Evolutionary conservation across 352 stramenopile genomes (phyloP).

Genomic region (Lagenidium giganteum): DNA sequence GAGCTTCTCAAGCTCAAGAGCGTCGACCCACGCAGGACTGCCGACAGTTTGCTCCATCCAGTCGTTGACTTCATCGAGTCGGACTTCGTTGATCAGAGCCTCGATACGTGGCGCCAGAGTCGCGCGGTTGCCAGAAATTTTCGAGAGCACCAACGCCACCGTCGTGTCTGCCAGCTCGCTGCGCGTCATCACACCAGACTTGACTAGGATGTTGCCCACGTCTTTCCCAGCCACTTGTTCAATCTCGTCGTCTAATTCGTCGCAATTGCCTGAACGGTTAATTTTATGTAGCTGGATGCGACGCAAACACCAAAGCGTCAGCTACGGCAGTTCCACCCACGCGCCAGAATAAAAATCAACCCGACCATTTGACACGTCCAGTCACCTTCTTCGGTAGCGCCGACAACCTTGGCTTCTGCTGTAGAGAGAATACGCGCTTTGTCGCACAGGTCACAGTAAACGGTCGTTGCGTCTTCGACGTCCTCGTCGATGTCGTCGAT

Average conservation of each 20-base stretch:
- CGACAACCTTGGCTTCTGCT: slow-evolving; percentile 25
- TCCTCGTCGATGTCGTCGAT: slow-evolving; percentile 37
- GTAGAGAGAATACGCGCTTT: slow-evolving; percentile 71
- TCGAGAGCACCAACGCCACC: slow-evolving; percentile 2
- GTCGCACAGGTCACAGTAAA: slow-evolving; percentile 77
- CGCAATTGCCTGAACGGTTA: slow-evolving; percentile 33
- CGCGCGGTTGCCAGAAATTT: background rate
- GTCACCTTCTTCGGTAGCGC: slow-evolving; percentile 18
- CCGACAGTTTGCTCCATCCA: slow-evolving; percentile 66
- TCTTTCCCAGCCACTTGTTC: slow-evolving; percentile 48
- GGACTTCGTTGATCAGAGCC: slow-evolving; percentile 61
- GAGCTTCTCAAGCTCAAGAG: slow-evolving; percentile 72
- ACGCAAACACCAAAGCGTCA: background rate
- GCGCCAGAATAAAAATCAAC: background rate
- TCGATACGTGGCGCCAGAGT: slow-evolving; percentile 30
- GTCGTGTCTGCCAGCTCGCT: slow-evolving; percentile 11
- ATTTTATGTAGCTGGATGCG: slow-evolving; percentile 18
- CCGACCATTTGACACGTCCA: slow-evolving; percentile 59
- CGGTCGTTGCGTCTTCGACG: slow-evolving; percentile 55
- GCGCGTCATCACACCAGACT: too few species aligned
- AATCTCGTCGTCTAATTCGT: slow-evolving; percentile 69
- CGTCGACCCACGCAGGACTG: slow-evolving; percentile 33
- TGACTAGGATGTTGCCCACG: too few species aligned
- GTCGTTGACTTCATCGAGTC: slow-evolving; percentile 78
- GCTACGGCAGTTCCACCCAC: background rate